These are phyloP conservation scores for Escallonia rubra DNA, from an alignment of 129 eudicot species.

Conservation along the genomic window DNA sequence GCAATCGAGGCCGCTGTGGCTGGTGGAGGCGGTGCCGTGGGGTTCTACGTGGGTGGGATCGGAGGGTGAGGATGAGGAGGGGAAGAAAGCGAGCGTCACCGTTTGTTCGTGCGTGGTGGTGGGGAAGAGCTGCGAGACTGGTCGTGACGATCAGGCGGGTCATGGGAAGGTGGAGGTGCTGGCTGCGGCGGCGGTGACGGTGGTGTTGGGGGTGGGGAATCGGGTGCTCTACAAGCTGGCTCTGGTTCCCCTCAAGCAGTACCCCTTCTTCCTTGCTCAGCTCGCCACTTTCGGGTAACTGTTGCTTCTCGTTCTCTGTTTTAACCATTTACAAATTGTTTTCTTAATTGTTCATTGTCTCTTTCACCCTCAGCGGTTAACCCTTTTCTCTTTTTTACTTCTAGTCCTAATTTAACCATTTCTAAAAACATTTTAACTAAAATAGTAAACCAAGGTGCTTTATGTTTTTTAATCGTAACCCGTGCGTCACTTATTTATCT, in stretches of 20 bases:
- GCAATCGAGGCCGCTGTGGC: neutral
- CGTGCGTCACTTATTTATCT: no score
- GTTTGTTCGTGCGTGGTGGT: constrained; percentile 19
- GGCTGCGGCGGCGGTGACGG: constrained; percentile 66
- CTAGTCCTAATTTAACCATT: no score
- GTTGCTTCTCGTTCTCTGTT: neutral
- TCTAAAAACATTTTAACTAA: no score
- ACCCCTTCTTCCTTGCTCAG: constrained; percentile 91
- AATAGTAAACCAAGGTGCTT: no score
- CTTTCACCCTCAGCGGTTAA: no score
- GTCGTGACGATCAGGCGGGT: neutral
- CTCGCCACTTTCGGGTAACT: constrained; percentile 93
- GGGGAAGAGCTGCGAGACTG: constrained; percentile 11
- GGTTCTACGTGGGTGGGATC: constrained; percentile 1
- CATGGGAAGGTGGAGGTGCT: constrained; percentile 44
- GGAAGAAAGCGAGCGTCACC: neutral
- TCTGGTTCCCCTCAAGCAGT: constrained; percentile 73
- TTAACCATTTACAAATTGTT: no score
- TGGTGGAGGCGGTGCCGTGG: constrained; percentile 6
- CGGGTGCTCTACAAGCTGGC: constrained; percentile 90
- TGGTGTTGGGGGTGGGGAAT: constrained; percentile 88
- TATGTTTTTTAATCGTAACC: no score
- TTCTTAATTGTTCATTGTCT: no score
- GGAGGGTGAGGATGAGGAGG: constrained; percentile 3
- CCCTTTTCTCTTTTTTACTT: no score